phyloP scores from a whole-genome alignment of 2,329 filamentous ascomycete species.

The Falciphora oryzae region DNA sequence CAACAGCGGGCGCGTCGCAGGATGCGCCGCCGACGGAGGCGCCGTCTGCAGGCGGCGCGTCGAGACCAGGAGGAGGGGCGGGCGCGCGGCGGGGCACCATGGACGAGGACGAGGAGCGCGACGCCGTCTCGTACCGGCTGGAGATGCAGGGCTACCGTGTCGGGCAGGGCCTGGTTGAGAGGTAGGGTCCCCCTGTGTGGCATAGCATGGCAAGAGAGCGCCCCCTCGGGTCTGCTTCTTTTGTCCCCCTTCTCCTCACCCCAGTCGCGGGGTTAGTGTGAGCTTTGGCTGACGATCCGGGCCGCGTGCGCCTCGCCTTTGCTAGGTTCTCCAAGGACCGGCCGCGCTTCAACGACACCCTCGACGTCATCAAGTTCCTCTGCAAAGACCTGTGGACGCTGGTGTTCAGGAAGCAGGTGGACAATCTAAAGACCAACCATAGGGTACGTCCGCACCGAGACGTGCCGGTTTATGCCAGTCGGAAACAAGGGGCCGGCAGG shows the following conservation, averaged over 20 bases:
- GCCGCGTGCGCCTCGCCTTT: not conserved
- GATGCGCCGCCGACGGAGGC: conserved; percentile 1
- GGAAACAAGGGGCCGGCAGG: too few relatives aligned
- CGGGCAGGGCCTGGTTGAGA: conserved; percentile 84
- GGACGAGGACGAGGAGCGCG: conserved; percentile 76
- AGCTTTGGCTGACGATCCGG: conserved; percentile 9
- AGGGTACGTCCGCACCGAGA: too few relatives aligned
- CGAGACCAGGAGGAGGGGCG: conserved; percentile 8
- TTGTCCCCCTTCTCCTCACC: not conserved
- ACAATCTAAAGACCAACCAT: conserved; percentile 98
- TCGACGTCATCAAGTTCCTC: conserved; percentile 96
- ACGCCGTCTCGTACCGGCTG: conserved; percentile 78
- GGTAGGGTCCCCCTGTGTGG: conserved; percentile 40
- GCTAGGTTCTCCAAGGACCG: conserved; percentile 74
- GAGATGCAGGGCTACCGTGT: conserved; percentile 87
- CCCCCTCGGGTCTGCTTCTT: not conserved
- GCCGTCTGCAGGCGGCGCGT: conserved; percentile 14
- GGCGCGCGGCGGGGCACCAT: conserved; percentile 25
- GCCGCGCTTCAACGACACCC: conserved; percentile 82
- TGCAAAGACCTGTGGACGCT: conserved; percentile 98
- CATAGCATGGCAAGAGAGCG: not conserved
- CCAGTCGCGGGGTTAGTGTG: not conserved
- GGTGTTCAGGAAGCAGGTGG: conserved; percentile 93
- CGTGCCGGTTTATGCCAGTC: too few relatives aligned
- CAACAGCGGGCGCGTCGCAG: conserved; percentile 13